Base-by-base conservation (phyloP, 2,329 filamentous ascomycete genomes). In the Annulohypoxylon truncatum region DNA sequence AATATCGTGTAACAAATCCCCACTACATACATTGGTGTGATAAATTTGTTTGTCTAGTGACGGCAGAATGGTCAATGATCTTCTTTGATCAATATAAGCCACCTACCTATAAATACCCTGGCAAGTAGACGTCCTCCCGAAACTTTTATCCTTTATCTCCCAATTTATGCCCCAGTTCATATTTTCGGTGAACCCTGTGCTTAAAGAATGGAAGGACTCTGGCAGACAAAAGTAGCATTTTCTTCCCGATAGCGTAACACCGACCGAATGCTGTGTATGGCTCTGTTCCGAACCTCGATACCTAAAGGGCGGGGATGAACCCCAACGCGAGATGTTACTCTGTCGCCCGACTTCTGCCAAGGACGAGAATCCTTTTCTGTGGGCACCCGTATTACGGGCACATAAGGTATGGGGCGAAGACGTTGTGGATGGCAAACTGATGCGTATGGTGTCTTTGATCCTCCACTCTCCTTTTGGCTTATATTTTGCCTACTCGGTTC, bases 231-330 rank as follows among this genome's bases (percentile, higher is more conserved):
- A 12, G 28, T 40, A 38, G 42, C 50, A 26, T 63, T 52, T 57
- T 56, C 56, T 61, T 59, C 24, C 67, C 67, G 67, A 63, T 2
- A 54, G 20, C n/a, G 67, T 69, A 48, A 51, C 56, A 69, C 64
- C 24, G 51, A 42, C 42, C 22, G 47, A 46, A 65, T 69, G 67
- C 22, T 54, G 67, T 69, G 58, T 46, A 20, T 61, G 57, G 50
- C 35, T 58, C 48, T 63, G 48, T 63, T 40, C 64, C 67, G 64
- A 69, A 42, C 33, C 35, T 69, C 58, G 61, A 65, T 65, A 55
- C 61, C 67, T 48, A 26, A 65, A 58, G 24, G 54, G 47, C 61
- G 67, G 47, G 67, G 67, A 61, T 69, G 40, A 60, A 62, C 64
- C 61, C 64, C 22, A 57, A 57, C 50, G 28, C 26, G 8, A 55